Evolutionary conservation across 352 stramenopile genomes (phyloP).

Genomic region (Phytopythium ostracodes): DNA sequence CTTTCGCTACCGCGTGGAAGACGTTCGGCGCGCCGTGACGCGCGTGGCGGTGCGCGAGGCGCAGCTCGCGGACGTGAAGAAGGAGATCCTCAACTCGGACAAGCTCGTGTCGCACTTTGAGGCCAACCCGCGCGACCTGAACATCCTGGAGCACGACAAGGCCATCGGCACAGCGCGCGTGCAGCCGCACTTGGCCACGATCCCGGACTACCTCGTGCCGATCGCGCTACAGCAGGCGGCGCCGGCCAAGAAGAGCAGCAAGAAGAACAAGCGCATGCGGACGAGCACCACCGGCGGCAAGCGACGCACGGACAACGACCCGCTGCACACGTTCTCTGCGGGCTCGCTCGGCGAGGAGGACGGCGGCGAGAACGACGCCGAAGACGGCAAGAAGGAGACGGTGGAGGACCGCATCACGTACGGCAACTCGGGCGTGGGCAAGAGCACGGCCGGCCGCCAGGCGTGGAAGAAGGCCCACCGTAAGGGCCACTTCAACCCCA

Average conservation of each 20-base stretch:
- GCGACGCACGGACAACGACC: constrained; percentile 94
- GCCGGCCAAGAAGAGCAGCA: constrained; percentile 76
- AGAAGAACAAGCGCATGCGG: constrained; percentile 70
- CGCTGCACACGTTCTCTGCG: constrained; percentile 93
- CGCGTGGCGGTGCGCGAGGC: constrained; percentile 92
- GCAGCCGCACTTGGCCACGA: constrained; percentile 92
- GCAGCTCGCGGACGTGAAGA: constrained; percentile 94
- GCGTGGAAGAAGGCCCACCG: constrained; percentile 91
- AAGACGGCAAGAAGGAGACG: constrained; percentile 53
- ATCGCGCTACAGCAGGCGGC: constrained; percentile 88
- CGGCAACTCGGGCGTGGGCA: constrained; percentile 88
- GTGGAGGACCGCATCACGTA: constrained; percentile 86
- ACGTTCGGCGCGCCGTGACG: constrained; percentile 94
- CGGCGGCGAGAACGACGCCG: constrained; percentile 22
- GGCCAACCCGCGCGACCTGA: constrained; percentile 93
- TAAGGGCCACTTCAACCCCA: constrained; percentile 92
- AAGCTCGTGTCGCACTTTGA: constrained; percentile 96
- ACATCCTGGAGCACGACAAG: constrained; percentile 96
- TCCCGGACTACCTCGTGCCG: constrained; percentile 98
- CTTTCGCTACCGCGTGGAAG: constrained; percentile 97
- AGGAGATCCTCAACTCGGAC: constrained; percentile 98
- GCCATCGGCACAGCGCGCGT: constrained; percentile 91
- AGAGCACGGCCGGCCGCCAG: constrained; percentile 92
- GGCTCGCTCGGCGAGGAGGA: constrained; percentile 54
- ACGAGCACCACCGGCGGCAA: constrained; percentile 47